A percentile compares a stretch with the other conserved stretches of the same genome.
These are phyloP conservation scores for Lecanicillium sp. DNA, from an alignment of 2,329 filamentous ascomycete genomes.

Conservation along the genomic window DNA sequence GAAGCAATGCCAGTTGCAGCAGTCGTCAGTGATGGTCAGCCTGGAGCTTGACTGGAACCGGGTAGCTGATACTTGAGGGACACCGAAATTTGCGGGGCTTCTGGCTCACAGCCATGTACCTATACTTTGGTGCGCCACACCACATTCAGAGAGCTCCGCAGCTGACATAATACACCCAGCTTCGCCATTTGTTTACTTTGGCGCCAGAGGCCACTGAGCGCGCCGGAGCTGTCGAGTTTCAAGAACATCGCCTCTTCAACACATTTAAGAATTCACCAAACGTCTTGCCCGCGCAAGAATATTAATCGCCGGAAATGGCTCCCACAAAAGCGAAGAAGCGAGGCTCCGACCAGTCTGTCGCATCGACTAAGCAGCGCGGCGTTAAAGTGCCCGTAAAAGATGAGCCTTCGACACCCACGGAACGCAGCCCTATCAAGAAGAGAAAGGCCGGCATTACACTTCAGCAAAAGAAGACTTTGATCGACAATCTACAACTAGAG, in stretches of 20 bases:
- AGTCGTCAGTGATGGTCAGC: slow-evolving; percentile 16
- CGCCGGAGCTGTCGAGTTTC: slow-evolving; percentile 6
- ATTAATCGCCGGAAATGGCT: slow-evolving; percentile 5
- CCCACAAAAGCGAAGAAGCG: slow-evolving; percentile 13
- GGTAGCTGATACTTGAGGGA: neutral
- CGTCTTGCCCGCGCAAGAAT: neutral
- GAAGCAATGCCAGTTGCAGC: slow-evolving; percentile 9
- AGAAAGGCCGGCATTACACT: slow-evolving; percentile 55
- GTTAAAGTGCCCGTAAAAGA: slow-evolving; percentile 20
- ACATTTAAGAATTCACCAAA: neutral
- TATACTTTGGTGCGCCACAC: neutral
- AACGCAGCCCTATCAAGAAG: slow-evolving; percentile 58
- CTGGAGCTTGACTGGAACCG: slow-evolving; percentile 9
- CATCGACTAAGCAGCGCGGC: slow-evolving; percentile 12
- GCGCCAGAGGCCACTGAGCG: slow-evolving; percentile 8
- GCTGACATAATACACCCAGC: slow-evolving; percentile 15
- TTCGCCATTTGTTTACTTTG: slow-evolving; percentile 19
- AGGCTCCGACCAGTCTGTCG: slow-evolving; percentile 8
- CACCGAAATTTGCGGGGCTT: neutral
- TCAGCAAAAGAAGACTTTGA: slow-evolving; percentile 75
- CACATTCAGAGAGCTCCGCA: slow-evolving; percentile 16
- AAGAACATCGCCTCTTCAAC: slow-evolving; percentile 1
- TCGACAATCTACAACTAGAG: slow-evolving; percentile 86
- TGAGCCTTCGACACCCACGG: slow-evolving; percentile 33
- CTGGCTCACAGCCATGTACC: neutral